Conservation (phyloP, 140 eudicot genomes). For the Ambrosia hybrid region DNA sequence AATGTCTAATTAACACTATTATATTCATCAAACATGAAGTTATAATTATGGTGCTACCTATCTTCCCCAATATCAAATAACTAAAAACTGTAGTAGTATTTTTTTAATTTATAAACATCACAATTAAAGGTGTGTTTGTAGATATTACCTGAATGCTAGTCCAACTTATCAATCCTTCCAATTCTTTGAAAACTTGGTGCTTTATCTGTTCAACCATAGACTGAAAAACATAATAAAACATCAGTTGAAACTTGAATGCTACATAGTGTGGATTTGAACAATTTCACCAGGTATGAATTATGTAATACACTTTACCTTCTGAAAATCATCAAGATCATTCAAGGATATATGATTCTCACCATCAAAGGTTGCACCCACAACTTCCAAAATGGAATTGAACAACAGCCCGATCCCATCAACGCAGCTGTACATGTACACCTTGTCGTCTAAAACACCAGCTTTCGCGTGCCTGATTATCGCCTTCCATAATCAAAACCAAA, state of each 20-base stretch:
- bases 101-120: no score
- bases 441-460: slow-evolving; percentile 53
- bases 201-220: slow-evolving; percentile 49
- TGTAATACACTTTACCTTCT: slow-evolving; percentile 42
- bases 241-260: slow-evolving; percentile 10
- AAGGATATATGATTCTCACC: slow-evolving; percentile 44
- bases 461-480: slow-evolving; percentile 64
- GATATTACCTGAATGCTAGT: no score
- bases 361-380: slow-evolving; percentile 68
- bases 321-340: slow-evolving; percentile 43
- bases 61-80: no score
- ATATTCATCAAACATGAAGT: no score
- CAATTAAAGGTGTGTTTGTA: no score
- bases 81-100: no score
- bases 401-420: slow-evolving; percentile 43
- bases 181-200: slow-evolving; percentile 39
- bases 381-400: slow-evolving; percentile 60
- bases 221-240: slow-evolving; percentile 37
- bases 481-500: slow-evolving; percentile 36
- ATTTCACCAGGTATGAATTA: slow-evolving; percentile 20
- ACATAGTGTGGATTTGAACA: no score
- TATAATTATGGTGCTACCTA: no score
- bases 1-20: no score
- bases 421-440: slow-evolving; percentile 41
- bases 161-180: slow-evolving; percentile 30